Evolutionary conservation across 2,329 filamentous ascomycete genomes (phyloP), one percentile per base, ranked within the genome.

Genomic region (Mariannaea sp.): DNA sequence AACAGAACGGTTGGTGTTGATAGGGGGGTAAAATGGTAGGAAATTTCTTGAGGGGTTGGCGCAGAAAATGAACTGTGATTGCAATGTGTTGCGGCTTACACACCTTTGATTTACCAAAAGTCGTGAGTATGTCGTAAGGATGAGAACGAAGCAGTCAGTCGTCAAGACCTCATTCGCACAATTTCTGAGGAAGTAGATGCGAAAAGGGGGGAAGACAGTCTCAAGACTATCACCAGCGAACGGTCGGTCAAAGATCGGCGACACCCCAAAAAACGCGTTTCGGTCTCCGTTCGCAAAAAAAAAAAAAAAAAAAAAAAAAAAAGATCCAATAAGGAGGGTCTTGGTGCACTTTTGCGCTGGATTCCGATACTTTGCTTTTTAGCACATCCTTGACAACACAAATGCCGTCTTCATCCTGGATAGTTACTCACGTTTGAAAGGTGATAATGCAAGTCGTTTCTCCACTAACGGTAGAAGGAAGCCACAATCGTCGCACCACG

Each of bases 301-400:
- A n/a, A n/a, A n/a, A n/a, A n/a, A n/a, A n/a, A n/a, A n/a, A n/a
- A n/a, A n/a, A n/a, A n/a, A n/a, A n/a, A n/a, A n/a, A n/a, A n/a
- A n/a, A n/a, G n/a, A n/a, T n/a, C n/a, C n/a, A n/a, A n/a, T n/a
- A n/a, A 20, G 41, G 53, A 49, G 46, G 42, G 53, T 56, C 58
- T 49, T 56, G 56, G 38, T 43, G 47, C 38, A 29, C 36, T 56
- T 44, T 56, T 44, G 56, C 60, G 64, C 59, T 58, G 60, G 42
- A 45, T 58, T 58, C 56, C 40, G 54, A 64, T 59, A 49, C 53
- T 66, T 61, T 66, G 50, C 46, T 59, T 64, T 66, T 66, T 66
- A 61, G 61, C 56, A 54, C 36, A n/a, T n/a, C n/a, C n/a, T n/a
- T n/a, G n/a, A n/a, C n/a, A 56, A 57, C 49, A 57, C 57, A 56